These are phyloP conservation scores for Penicillium argentinense DNA, from an alignment of 495 filamentous ascomycete genomes.

Conservation along the genomic window DNA sequence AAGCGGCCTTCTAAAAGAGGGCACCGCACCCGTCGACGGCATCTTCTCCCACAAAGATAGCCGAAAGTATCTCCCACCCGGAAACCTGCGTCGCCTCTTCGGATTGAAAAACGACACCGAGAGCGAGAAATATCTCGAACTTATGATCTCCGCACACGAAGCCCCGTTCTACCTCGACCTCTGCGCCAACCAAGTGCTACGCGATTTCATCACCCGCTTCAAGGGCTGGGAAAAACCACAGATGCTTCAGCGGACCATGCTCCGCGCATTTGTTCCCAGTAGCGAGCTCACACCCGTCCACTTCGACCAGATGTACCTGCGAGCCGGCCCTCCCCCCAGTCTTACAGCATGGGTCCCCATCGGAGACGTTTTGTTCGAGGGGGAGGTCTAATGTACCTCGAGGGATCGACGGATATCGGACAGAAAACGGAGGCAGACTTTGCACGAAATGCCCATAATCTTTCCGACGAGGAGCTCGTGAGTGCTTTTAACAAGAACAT, in stretches of 20 bases:
- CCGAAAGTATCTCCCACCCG: not conserved
- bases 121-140: not conserved
- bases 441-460: not conserved
- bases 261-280: not conserved
- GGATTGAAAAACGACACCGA: not conserved
- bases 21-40: not conserved
- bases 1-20: not conserved
- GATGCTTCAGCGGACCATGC: not conserved
- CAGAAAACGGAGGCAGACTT: not conserved
- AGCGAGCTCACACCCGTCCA: not conserved
- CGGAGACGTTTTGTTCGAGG: not conserved
- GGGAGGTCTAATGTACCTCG: not conserved
- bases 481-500: constrained; percentile 1
- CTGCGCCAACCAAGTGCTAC: not conserved
- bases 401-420: not conserved
- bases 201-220: not conserved
- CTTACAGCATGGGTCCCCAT: not conserved
- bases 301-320: not conserved
- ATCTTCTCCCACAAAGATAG: not conserved
- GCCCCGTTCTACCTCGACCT: not conserved
- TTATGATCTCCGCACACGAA: not conserved
- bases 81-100: not conserved
- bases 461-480: not conserved
- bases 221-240: not conserved
- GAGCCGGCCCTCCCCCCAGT: not conserved